Evolutionary conservation across 306 rosid species (phyloP), one percentile per base, ranked within the genome.

Genomic region (Oxytropis ochrocephala): DNA sequence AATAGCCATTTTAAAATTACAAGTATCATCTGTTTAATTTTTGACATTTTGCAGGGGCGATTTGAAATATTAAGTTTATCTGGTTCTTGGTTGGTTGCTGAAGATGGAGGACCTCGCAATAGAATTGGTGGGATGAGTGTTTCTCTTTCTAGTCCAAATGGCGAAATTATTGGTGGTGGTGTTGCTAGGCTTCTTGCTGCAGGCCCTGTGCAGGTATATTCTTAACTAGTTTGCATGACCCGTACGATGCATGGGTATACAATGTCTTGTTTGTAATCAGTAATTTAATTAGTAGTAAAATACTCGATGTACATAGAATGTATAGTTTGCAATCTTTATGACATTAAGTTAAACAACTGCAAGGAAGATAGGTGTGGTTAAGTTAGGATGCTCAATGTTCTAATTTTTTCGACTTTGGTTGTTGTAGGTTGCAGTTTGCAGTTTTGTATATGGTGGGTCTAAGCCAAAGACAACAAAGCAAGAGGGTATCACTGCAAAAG

Each of bases 61-160:
- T 95, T 95, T 62, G 95, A 95, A 80, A 95, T 95, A 74, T 72
- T 95, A 68, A 81, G 92, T 82, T 69, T 95, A 87, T 89, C 97
- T 64, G 99, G 99, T 70, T 95, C 99, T 64, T 95, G 89, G 80
- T 82, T 95, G 82, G 99, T 95, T 72, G 88, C 96, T 1, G 99
- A 95, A 75, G 99, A 95, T 69, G 96, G 97, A 11, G 93, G 96
- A 24, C 85, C 91, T 21, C 95, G 85, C 43, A 79, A 67, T 57
- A 84, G 99, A 80, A 91, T 88, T 0, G 99, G 99, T 8, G 93
- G 99, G 13, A 35, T 95, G 27, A 91, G 97, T 44, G 92, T 76
- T 76, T 94, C 98, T 48, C 96, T 94, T 51, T 80, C 90, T 58
- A 87, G 91, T 76, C 84, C 92, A 4, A 96, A 90, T 54, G 97